Conservation (phyloP, 805 yeast species). For the Candida oleophila region DNA sequence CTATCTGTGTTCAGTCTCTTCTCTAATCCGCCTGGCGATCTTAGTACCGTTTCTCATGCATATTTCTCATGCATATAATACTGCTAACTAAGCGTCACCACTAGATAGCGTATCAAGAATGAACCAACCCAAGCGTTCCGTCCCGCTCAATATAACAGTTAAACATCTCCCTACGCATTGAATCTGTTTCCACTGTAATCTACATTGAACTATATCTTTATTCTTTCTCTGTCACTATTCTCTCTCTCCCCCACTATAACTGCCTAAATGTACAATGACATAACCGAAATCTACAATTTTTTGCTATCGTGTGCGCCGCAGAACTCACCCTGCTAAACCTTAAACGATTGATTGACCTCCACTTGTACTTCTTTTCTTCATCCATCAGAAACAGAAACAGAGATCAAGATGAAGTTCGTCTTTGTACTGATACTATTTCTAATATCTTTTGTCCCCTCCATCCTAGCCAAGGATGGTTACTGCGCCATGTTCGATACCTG, state of each 20-base stretch:
- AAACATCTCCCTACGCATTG: no score
- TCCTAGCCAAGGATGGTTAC: constrained; percentile 27
- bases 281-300: neutral
- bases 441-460: neutral
- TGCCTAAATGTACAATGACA: neutral
- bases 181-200: no score
- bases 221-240: neutral
- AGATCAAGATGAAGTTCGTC: neutral
- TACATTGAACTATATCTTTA: no score
- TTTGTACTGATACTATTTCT: neutral
- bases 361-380: neutral
- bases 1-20: no score
- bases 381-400: neutral
- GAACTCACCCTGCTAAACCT: no score
- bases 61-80: no score
- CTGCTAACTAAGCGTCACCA: no score
- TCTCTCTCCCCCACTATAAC: neutral
- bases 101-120: no score
- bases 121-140: no score
- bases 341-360: neutral
- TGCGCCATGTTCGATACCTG: constrained; percentile 65
- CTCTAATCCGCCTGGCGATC: no score
- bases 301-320: neutral
- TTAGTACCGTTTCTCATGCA: no score
- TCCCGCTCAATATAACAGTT: no score